Base-by-base conservation (phyloP, 2,329 filamentous ascomycete species). In the Diaporthe citrichinensis region DNA sequence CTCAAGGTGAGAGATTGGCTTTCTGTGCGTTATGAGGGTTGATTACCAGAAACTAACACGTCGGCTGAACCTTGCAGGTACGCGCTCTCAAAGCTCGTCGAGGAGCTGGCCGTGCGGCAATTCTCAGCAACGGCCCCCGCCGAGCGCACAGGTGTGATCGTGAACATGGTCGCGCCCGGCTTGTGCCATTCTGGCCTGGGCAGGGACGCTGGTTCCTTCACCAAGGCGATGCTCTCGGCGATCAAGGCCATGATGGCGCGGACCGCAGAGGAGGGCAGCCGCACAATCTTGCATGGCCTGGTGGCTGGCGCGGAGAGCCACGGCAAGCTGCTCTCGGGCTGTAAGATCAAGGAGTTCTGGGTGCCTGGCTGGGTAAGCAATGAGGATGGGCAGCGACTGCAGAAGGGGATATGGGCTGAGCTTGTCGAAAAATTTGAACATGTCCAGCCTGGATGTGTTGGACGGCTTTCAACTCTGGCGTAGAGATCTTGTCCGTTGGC, bases 211-310 rank as follows among this genome's bases (percentile, higher is more conserved):
- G 15, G 41, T 1, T 36, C 25, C 8, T 51, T 65, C 1, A 41
- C 72, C 20, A n/a, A 23, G 10, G 46, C 34, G 1, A 23, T 28
- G 2, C n/a, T 77, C 7, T 44, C 58, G 7, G 31, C 76, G 0
- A 76, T 78, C n/a, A 74, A 78, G 10, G 71, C 51, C 46, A 34
- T 86, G 9, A 49, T 88, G 17, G 88, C 85, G 0, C 83, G 87
- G 0, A 83, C 82, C 0, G 84, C 86, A 0, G 89, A 90, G 78
- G 84, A 85, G 67, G 88, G 89, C 0, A 82, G 82, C 36, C 81
- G 83, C 0, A 78, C 79, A 2, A 77, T 85, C 1, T 80, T 84
- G 0, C 61, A 81, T 51, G 83, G 79, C 0, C 55, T 84, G 1
- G 49, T 83, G 2, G 81, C 80, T 6, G 83, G 82, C 0, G 51